Conservation (phyloP, 805 yeast species). For the Metschnikowia matae region DNA sequence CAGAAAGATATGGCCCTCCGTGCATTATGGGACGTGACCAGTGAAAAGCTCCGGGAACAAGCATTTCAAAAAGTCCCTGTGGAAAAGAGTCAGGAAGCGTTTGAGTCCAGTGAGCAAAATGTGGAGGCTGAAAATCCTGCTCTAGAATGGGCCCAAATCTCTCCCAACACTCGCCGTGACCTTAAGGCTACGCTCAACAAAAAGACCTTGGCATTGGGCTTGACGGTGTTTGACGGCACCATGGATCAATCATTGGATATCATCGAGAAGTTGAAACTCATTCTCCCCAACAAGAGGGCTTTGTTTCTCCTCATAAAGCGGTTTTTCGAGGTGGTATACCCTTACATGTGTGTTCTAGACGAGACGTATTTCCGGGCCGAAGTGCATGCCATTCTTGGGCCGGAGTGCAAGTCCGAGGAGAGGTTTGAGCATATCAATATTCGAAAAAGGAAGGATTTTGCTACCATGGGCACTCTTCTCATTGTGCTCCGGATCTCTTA, state of each 20-base stretch:
- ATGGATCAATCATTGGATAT: conserved; percentile 24
- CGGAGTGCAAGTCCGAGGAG: conserved; percentile 12
- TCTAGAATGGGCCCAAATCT: background rate
- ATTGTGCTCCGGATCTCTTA: conserved; percentile 53
- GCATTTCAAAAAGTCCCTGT: background rate
- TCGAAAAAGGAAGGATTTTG: conserved; percentile 41
- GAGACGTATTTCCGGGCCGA: conserved; percentile 29
- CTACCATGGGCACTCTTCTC: conserved; percentile 48
- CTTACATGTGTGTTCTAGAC: conserved; percentile 21
- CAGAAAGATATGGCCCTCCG: conserved; percentile 39
- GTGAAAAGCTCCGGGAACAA: background rate
- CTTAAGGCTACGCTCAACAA: conserved; percentile 22
- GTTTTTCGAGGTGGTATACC: conserved; percentile 18
- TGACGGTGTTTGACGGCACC: conserved; percentile 30
- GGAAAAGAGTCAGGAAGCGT: background rate
- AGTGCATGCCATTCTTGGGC: conserved; percentile 42
- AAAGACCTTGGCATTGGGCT: conserved; percentile 31
- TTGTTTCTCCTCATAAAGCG: conserved; percentile 16
- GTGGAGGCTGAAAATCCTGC: background rate
- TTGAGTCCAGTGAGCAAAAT: background rate
- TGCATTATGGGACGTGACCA: conserved; percentile 10
- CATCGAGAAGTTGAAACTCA: conserved; percentile 15
- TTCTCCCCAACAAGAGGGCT: conserved; percentile 17
- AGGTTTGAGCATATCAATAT: conserved; percentile 24
- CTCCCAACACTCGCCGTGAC: background rate